These are phyloP conservation scores for Venturia nashicola DNA, from an alignment of 2,329 filamentous ascomycete genomes.

Conservation along the genomic window DNA sequence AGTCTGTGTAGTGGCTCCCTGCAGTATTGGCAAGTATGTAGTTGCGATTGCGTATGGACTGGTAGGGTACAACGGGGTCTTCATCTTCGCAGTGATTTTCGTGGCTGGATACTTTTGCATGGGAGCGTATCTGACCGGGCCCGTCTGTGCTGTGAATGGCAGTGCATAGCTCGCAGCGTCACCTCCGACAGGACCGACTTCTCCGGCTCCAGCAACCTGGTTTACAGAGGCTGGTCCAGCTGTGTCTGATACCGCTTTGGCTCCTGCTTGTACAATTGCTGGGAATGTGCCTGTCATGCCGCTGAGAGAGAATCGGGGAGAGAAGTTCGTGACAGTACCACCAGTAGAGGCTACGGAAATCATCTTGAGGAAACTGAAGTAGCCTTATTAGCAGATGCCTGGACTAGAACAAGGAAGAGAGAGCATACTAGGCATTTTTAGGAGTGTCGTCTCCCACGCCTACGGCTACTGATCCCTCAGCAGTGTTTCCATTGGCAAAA, in stretches of 20 bases:
- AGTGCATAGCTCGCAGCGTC: slow-evolving; percentile 25
- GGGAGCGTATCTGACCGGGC: slow-evolving; percentile 46
- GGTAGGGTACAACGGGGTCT: slow-evolving; percentile 40
- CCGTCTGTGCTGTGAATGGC: slow-evolving; percentile 44
- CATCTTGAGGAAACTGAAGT: slow-evolving; percentile 45
- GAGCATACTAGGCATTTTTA: slow-evolving; percentile 44
- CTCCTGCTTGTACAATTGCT: slow-evolving; percentile 28
- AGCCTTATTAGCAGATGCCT: slow-evolving; percentile 4
- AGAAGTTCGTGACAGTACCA: slow-evolving; percentile 46
- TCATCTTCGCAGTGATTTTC: slow-evolving; percentile 42
- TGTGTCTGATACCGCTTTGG: slow-evolving; percentile 14
- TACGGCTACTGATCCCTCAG: slow-evolving; percentile 32
- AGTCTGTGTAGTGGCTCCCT: slow-evolving; percentile 39
- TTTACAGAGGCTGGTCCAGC: slow-evolving; percentile 19
- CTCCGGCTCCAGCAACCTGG: slow-evolving; percentile 12
- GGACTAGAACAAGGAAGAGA: not conserved
- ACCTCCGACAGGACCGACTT: slow-evolving; percentile 14
- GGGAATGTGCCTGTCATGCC: slow-evolving; percentile 52
- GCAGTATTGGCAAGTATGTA: slow-evolving; percentile 31
- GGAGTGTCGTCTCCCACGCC: slow-evolving; percentile 28
- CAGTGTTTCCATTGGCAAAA: slow-evolving; percentile 28
- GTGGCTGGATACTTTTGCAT: slow-evolving; percentile 48
- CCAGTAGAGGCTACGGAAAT: slow-evolving; percentile 41
- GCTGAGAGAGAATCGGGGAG: slow-evolving; percentile 49
- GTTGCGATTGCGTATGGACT: slow-evolving; percentile 42